Evolutionary conservation across 192 early-diverging fungal genomes (phyloP), one percentile per base, ranked within the genome.

Genomic region (Lobosporangium transversale): DNA sequence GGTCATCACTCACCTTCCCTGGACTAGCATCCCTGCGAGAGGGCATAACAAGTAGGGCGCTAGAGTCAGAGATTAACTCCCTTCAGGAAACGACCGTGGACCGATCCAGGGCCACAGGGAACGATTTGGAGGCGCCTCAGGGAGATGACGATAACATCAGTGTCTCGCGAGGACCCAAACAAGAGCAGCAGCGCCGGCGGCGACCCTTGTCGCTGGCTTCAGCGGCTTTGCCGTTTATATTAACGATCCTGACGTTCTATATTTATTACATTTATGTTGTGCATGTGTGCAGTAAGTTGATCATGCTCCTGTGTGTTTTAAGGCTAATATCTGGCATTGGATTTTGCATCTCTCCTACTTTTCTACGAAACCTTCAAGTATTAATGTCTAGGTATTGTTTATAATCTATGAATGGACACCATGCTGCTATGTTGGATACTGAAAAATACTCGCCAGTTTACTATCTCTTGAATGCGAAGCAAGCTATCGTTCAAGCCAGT

Each of bases 251-350:
- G 23, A 57, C 66, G 26, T 35, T 58, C 21, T 76, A 76, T 32
- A 67, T 76, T 20, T 76, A 67, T 26, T 76, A 76, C 48, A 49
- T 76, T 27, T 76, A 76, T 40, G 35, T 53, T 10, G 45, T 67
- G 24, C 58, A 45, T 37, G 73, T 76, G 21, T 76, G 73, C 40
- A 35, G 73, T 76, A 62, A 37, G 64, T 54, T 21, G 31, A 43
- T 29, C 36, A 18, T 60, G n/a, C 45, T 23, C n/a, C 20, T 24
- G 33, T 30, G 18, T 29, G 31, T 58, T 27, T 15, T 42, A 3
- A 20, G n/a, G n/a, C n/a, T 55, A 21, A 35, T 55, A 29, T 53
- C 18, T 60, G 18, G n/a, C 36, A 15, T 18, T 52, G 3, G 11
- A 6, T 31, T 21, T 31, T 51, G 2, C 23, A 32, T 37, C 23